Conservation (phyloP, 371 early-diverging fungal genomes). For the Lichtheimia ramosa region DNA sequence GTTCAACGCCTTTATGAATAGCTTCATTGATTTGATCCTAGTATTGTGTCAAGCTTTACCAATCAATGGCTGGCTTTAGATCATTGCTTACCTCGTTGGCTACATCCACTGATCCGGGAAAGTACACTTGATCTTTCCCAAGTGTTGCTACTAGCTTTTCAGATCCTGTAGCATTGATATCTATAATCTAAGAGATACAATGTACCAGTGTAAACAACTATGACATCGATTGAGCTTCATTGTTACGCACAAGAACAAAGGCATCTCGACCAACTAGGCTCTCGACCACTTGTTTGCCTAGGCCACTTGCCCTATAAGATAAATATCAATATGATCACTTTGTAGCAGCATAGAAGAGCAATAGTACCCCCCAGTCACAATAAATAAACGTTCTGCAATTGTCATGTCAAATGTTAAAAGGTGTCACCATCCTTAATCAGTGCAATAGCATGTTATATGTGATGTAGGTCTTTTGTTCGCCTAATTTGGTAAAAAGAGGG, state of each 20-base stretch:
- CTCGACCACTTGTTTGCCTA: constrained; percentile 32
- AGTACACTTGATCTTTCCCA: constrained; percentile 29
- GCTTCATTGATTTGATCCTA: constrained; percentile 39
- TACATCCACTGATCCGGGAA: constrained; percentile 48
- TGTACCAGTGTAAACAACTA: background rate
- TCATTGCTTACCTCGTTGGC: constrained; percentile 34
- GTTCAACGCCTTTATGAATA: constrained; percentile 25
- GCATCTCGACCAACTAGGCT: constrained; percentile 23
- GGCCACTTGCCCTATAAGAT: constrained; percentile 36
- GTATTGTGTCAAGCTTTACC: background rate
- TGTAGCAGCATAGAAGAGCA: background rate
- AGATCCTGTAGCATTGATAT: constrained; percentile 42
- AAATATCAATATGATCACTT: background rate
- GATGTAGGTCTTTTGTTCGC: constrained; percentile 35
- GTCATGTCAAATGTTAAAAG: constrained; percentile 11
- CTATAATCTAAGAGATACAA: constrained; percentile 39
- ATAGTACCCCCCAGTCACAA: constrained; percentile 45
- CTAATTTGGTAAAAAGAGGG: constrained; percentile 20
- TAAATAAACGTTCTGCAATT: constrained; percentile 24
- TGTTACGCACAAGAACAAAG: constrained; percentile 21
- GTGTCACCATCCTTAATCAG: too few relatives aligned
- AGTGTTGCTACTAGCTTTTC: constrained; percentile 25
- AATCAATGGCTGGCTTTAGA: background rate
- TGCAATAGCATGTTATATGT: background rate
- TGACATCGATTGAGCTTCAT: too few relatives aligned